Percentiles rank a stretch among this genome's conserved stretches.
phyloP scores from a whole-genome alignment of 768 basidiomycete genomes.

The Serpula lacrymans region DNA sequence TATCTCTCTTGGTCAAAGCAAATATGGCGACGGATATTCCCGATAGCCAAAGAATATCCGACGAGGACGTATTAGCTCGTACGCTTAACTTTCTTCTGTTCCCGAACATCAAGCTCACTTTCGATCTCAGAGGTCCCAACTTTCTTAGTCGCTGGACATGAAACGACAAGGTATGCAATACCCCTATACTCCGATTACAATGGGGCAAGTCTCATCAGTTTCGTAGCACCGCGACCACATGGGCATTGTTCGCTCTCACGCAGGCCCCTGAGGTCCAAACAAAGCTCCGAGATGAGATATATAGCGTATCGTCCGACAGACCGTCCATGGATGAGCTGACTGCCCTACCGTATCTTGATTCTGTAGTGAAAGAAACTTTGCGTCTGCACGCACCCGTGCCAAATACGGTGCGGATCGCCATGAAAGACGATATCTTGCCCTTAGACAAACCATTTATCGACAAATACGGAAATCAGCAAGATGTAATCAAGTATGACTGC shows the following conservation, averaged over 20 bases:
- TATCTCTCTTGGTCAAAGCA: conserved; percentile 58
- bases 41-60: conserved; percentile 51
- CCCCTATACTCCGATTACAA: no score
- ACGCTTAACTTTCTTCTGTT: conserved; percentile 16
- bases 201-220: no score
- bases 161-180: conserved; percentile 46
- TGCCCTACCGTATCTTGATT: conserved; percentile 67
- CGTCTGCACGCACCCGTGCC: conserved; percentile 54
- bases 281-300: conserved; percentile 57
- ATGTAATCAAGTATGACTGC: conserved; percentile 34
- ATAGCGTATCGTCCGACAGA: conserved; percentile 46
- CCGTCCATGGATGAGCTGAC: conserved; percentile 71
- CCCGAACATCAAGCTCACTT: not conserved
- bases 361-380: conserved; percentile 57
- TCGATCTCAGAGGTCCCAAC: conserved; percentile 53
- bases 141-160: conserved; percentile 58
- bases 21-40: conserved; percentile 62
- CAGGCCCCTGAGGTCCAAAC: conserved; percentile 46
- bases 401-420: conserved; percentile 39
- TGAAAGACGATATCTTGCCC: conserved; percentile 52
- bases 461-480: conserved; percentile 35
- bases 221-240: conserved; percentile 40
- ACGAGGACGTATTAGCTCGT: conserved; percentile 61
- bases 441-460: conserved; percentile 45
- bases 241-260: conserved; percentile 57